A percentile compares a stretch with the other conserved stretches of the same genome.
phyloP scores from a whole-genome alignment of 768 basidiomycete species.

The Ramaria sp. region DNA sequence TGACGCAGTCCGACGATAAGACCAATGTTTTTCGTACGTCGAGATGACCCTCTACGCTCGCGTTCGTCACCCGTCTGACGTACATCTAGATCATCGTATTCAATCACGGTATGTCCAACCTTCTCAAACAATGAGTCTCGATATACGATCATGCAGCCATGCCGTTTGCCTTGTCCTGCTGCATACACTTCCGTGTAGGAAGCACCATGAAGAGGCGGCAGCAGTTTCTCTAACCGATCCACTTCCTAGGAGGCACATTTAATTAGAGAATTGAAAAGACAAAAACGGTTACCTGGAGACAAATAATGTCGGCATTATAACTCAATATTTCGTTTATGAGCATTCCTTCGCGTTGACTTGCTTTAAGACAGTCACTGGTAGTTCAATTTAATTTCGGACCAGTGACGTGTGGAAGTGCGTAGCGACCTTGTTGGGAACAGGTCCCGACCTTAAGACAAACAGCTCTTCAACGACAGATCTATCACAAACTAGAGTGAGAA shows the following conservation, averaged over 20 bases:
- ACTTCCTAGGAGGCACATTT: conserved; percentile 56
- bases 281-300: conserved; percentile 57
- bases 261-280: not conserved
- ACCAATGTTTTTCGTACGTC: conserved; percentile 73
- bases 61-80: conserved; percentile 23
- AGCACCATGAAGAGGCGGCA: conserved; percentile 52
- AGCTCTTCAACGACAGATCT: not conserved
- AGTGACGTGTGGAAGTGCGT: not conserved
- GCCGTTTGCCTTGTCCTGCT: conserved; percentile 64
- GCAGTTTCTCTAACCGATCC: conserved; percentile 64
- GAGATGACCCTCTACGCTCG: conserved; percentile 44
- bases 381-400: not conserved
- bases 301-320: conserved; percentile 70
- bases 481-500: conserved; percentile 11
- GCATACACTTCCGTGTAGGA: conserved; percentile 59
- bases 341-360: conserved; percentile 62
- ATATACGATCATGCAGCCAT: conserved; percentile 80
- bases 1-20: conserved; percentile 55
- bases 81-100: conserved; percentile 61
- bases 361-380: conserved; percentile 73
- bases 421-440: conserved; percentile 48
- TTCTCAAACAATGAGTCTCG: conserved; percentile 40
- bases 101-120: conserved; percentile 36
- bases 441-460: conserved; percentile 47
- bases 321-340: conserved; percentile 63